These are phyloP conservation scores for Ceratobasidium sp. DNA, from an alignment of 1,284 basidiomycete genomes.

Conservation along the genomic window DNA sequence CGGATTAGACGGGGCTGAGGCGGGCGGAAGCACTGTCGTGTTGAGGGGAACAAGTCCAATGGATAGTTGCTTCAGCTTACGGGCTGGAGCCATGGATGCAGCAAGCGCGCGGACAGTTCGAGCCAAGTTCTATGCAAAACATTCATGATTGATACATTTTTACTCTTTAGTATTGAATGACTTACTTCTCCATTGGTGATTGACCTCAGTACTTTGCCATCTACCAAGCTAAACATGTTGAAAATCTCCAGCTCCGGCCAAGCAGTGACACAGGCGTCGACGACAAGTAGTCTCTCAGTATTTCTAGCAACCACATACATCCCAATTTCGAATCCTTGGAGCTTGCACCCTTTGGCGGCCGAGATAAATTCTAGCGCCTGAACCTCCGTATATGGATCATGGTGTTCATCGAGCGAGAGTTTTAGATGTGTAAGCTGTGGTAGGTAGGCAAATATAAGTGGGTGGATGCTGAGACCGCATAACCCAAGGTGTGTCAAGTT, in stretches of 20 bases:
- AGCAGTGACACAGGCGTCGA: neutral
- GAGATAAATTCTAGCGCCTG: neutral
- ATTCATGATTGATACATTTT: no score
- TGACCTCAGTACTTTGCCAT: neutral
- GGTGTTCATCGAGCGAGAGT: neutral
- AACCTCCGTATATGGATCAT: neutral
- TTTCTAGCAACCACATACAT: no score
- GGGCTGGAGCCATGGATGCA: neutral
- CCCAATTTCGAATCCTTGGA: neutral
- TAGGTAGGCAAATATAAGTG: neutral
- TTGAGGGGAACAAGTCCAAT: neutral
- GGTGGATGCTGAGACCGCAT: neutral
- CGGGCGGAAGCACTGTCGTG: neutral
- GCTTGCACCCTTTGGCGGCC: neutral
- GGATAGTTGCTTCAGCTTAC: neutral
- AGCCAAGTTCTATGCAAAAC: no score
- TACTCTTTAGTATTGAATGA: no score
- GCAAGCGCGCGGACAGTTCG: neutral
- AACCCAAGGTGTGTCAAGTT: slow-evolving; percentile 3
- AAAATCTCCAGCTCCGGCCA: slow-evolving; percentile 7
- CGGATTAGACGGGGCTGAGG: neutral
- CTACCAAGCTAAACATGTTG: neutral
- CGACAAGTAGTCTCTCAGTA: neutral
- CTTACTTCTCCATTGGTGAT: no score
- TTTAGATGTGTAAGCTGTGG: slow-evolving; percentile 25